These are phyloP conservation scores for Immersiporthe knoxdaviesiana DNA, from an alignment of 2,329 filamentous ascomycete genomes.

Conservation along the genomic window DNA sequence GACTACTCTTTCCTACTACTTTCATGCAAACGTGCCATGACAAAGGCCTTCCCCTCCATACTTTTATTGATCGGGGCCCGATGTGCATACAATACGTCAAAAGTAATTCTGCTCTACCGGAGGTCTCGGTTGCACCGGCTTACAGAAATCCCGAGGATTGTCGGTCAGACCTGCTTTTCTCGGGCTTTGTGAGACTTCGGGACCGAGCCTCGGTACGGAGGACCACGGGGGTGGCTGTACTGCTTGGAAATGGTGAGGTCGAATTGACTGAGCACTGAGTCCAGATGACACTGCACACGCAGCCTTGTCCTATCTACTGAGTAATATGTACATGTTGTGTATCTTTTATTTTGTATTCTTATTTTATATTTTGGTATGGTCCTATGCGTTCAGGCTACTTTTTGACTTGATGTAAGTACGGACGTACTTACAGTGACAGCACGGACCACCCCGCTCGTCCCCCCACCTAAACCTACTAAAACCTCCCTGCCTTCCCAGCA, in stretches of 20 bases:
- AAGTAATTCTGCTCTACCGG: not conserved
- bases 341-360: not conserved
- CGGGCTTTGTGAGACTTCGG: not conserved
- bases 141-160: not conserved
- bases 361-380: too few species aligned
- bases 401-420: not conserved
- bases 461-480: not conserved
- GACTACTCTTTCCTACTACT: not conserved
- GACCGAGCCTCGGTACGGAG: not conserved
- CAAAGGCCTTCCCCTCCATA: not conserved
- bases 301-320: not conserved
- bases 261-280: not conserved
- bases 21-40: not conserved
- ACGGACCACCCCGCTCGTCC: constrained; percentile 1
- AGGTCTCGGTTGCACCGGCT: not conserved
- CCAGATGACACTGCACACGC: not conserved
- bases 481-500: not conserved
- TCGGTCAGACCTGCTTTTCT: not conserved
- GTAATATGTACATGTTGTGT: not conserved
- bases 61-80: not conserved
- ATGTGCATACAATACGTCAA: not conserved
- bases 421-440: too few species aligned
- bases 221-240: not conserved
- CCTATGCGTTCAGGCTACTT: too few species aligned
- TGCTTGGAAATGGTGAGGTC: not conserved